Conservation (phyloP, 1,284 basidiomycete genomes). For the Termitomyces sp. region DNA sequence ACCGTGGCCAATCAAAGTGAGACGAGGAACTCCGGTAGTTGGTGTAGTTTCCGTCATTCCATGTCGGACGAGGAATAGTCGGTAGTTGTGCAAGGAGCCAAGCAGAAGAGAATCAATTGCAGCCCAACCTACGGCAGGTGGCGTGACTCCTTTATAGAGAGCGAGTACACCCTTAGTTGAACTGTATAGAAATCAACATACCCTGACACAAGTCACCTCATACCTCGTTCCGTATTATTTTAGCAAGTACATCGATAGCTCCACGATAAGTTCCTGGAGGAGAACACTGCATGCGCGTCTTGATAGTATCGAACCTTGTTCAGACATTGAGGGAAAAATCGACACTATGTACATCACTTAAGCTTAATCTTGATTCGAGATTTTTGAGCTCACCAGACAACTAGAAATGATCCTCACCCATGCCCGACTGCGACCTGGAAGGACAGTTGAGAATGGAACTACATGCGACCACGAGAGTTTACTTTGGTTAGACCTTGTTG, state of each 20-base stretch:
- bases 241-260: slow-evolving; percentile 61
- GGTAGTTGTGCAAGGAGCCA: slow-evolving; percentile 73
- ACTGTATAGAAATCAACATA: slow-evolving; percentile 13
- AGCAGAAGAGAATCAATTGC: slow-evolving; percentile 72
- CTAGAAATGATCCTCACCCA: slow-evolving; percentile 39
- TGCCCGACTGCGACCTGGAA: slow-evolving; percentile 65
- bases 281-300: slow-evolving; percentile 71
- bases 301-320: slow-evolving; percentile 68
- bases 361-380: slow-evolving; percentile 3
- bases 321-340: slow-evolving; percentile 11
- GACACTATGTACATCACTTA: slow-evolving; percentile 5
- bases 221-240: slow-evolving; percentile 64
- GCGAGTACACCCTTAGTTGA: slow-evolving; percentile 43
- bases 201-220: slow-evolving; percentile 10
- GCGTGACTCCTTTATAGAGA: slow-evolving; percentile 69
- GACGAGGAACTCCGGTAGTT: slow-evolving; percentile 38
- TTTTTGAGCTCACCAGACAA: slow-evolving; percentile 12
- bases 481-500: slow-evolving; percentile 57
- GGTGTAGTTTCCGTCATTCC: slow-evolving; percentile 51
- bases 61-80: slow-evolving; percentile 52
- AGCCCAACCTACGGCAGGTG: slow-evolving; percentile 75
- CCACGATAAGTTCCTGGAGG: slow-evolving; percentile 66
- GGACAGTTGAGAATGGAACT: background rate
- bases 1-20: slow-evolving; percentile 58
- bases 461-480: slow-evolving; percentile 14